These are phyloP conservation scores for Metarhizium rileyi DNA, from an alignment of 2,329 filamentous ascomycete species.

Conservation along the genomic window DNA sequence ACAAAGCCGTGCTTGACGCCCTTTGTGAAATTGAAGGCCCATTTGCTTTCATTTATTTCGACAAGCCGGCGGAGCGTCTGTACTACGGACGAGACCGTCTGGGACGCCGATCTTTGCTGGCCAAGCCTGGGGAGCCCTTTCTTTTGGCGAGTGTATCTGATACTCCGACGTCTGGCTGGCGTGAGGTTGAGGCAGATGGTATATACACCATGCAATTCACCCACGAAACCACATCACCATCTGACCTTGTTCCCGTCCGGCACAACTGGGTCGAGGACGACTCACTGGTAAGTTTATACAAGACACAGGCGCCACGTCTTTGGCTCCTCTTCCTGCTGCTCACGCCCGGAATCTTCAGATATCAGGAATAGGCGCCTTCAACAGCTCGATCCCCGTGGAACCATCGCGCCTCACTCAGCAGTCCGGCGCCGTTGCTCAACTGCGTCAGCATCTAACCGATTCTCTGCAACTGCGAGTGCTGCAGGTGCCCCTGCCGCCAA, in stretches of 20 bases:
- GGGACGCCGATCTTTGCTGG: slow-evolving; percentile 73
- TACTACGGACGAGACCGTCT: slow-evolving; percentile 84
- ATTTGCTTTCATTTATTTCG: slow-evolving; percentile 81
- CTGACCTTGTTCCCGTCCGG: slow-evolving; percentile 12
- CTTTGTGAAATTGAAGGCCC: slow-evolving; percentile 64
- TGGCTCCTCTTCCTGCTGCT: slow-evolving; percentile 23
- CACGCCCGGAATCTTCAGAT: slow-evolving; percentile 32
- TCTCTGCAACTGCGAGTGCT: slow-evolving; percentile 57
- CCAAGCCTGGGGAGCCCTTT: slow-evolving; percentile 39
- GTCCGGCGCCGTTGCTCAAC: slow-evolving; percentile 40
- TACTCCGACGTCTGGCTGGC: slow-evolving; percentile 44
- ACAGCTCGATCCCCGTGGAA: slow-evolving; percentile 32
- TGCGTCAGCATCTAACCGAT: slow-evolving; percentile 45
- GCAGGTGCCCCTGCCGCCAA: slow-evolving; percentile 51
- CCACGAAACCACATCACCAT: not conserved
- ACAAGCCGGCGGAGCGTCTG: slow-evolving; percentile 49
- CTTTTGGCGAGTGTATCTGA: slow-evolving; percentile 64
- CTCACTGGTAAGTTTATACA: slow-evolving; percentile 33
- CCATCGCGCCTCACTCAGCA: slow-evolving; percentile 10
- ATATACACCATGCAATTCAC: slow-evolving; percentile 59
- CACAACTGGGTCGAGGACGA: slow-evolving; percentile 23
- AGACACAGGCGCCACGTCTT: not conserved
- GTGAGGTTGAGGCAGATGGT: slow-evolving; percentile 77
- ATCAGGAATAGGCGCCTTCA: slow-evolving; percentile 44
- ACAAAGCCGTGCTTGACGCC: slow-evolving; percentile 33